Conservation (phyloP, 2,329 filamentous ascomycete genomes). For the Trichophaea hybrida region DNA sequence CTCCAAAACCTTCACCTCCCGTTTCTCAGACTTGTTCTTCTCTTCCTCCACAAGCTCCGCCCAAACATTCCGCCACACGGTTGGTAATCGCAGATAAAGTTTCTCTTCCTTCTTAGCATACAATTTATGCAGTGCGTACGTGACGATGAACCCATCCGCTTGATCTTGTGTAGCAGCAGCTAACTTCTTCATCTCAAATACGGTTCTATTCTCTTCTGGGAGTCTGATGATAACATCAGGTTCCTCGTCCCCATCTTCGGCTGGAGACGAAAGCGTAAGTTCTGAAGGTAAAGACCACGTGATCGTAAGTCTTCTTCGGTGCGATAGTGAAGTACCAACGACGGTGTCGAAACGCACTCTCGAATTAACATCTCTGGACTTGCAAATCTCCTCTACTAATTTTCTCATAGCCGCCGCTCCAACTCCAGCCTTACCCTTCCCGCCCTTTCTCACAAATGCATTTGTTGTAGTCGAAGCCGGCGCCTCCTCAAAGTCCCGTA, state of each 20-base stretch:
- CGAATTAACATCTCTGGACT: conserved; percentile 15
- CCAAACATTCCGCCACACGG: conserved; percentile 75
- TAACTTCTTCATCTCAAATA: conserved; percentile 57
- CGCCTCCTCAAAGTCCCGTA: conserved; percentile 69
- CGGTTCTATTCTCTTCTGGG: neutral
- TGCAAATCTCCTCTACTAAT: conserved; percentile 25
- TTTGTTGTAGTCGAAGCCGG: conserved; percentile 15
- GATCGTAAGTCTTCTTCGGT: conserved; percentile 12
- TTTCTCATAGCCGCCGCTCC: conserved; percentile 19
- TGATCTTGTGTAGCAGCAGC: conserved; percentile 64
- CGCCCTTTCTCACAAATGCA: conserved; percentile 13
- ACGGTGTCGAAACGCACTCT: conserved; percentile 19
- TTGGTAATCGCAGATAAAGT: conserved; percentile 60
- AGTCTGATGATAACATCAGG: neutral
- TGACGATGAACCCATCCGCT: conserved; percentile 76
- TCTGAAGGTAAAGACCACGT: conserved; percentile 13
- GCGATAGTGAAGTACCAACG: conserved; percentile 18
- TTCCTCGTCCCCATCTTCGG: neutral
- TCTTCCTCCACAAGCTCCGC: conserved; percentile 57
- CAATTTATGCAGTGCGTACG: conserved; percentile 64
- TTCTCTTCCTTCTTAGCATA: conserved; percentile 78
- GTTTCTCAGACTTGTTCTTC: conserved; percentile 37
- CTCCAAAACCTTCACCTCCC: conserved; percentile 28
- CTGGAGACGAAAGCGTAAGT: neutral
- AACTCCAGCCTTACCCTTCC: conserved; percentile 21